Evolutionary conservation across 768 basidiomycete species (phyloP), one percentile per base, ranked within the genome.

Genomic region (Postia placenta): DNA sequence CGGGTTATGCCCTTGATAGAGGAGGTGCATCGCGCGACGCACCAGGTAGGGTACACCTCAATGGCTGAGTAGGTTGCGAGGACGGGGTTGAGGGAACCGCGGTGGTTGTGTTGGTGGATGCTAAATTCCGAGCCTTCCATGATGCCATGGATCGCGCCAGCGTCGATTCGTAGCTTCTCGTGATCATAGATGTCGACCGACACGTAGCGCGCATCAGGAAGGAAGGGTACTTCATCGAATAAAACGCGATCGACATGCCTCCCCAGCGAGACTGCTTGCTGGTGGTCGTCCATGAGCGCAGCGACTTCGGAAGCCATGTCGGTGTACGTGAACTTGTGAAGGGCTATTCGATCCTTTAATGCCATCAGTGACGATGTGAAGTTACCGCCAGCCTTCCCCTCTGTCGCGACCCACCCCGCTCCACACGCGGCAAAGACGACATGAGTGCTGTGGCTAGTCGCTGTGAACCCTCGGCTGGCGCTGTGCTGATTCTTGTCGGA

Each of bases 101-200:
- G 67, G 52, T 71, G 71, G 60, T 85, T 84, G 61, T 85, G 82
- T 19, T 71, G 66, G 59, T 85, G 82, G 19, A 86, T 40, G 35
- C 73, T 74, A 51, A 87, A 72, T 53, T 83, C 79, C 7, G 74
- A 81, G 41, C 82, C 84, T 51, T 75, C 74, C n/a, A 74, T 71
- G 17, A 86, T 67, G 1, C 84, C 84, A 51, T 85, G 81, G 4
- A 80, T 74, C 0, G 75, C 71, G 11, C 85, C 85, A 30, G 77
- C 73, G 27, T 75, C 74, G 26, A 86, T 63, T 51, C 74, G 74
- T 39, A 83, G 55, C 35, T 70, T 67, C 26, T 65, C 64, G 41
- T 73, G 64, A 15, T 70, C 59, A 45, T 49, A 52, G 12, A 48
- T 9, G 39, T 68, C 67, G 30, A 75, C 72, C 12, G 74, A 64